Conservation (phyloP, 805 yeast genomes). For the Yarrowia divulgata region DNA sequence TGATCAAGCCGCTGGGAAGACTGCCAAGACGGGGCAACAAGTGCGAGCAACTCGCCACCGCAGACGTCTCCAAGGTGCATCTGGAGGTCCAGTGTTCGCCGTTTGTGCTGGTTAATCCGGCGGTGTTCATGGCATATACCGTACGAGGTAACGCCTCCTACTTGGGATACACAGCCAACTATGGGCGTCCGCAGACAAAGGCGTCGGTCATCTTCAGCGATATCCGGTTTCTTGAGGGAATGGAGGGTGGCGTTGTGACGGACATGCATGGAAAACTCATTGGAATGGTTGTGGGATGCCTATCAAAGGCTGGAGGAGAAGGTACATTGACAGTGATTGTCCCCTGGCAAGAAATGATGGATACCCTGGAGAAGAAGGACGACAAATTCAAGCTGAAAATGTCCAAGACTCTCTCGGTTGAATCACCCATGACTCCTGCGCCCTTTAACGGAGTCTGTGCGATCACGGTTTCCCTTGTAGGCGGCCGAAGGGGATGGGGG, state of each 20-base stretch:
- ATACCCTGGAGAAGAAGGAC: constrained; percentile 7
- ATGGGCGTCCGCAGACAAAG: constrained; percentile 38
- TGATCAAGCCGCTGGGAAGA: constrained; percentile 17
- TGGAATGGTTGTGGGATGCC: constrained; percentile 48
- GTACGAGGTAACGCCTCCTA: constrained; percentile 47
- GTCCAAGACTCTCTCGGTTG: constrained; percentile 25
- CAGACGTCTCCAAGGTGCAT: constrained; percentile 26
- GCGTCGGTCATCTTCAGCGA: constrained; percentile 46
- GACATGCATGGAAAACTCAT: constrained; percentile 40
- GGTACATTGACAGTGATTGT: constrained; percentile 48
- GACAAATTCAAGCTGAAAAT: constrained; percentile 5
- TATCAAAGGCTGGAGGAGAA: constrained; percentile 48
- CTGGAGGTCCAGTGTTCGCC: constrained; percentile 48
- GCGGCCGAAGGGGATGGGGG: constrained; percentile 50
- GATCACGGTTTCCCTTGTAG: constrained; percentile 35
- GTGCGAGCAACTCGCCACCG: constrained; percentile 24
- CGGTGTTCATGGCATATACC: constrained; percentile 48
- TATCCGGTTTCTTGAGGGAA: constrained; percentile 50
- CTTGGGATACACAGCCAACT: constrained; percentile 35
- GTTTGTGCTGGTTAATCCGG: constrained; percentile 50
- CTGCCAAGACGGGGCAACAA: constrained; percentile 10
- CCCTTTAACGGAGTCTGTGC: constrained; percentile 33
- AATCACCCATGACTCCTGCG: constrained; percentile 12
- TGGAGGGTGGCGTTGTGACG: constrained; percentile 50
- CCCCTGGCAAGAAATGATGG: constrained; percentile 47